Conservation (phyloP, 805 yeast genomes). For the Barnettozyma sucrosica region DNA sequence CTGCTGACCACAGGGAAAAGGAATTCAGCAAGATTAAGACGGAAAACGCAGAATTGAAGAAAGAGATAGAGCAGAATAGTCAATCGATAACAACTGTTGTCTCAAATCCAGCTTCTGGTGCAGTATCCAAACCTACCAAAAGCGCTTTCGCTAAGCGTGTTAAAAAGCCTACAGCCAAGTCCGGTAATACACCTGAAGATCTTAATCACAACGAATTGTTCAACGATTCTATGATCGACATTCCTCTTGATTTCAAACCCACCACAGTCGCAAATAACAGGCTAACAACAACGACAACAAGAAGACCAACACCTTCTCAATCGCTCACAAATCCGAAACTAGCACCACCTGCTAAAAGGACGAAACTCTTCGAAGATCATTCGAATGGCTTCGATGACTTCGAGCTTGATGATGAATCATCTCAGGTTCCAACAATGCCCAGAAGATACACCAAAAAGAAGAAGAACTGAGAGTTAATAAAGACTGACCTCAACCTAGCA, state of each 20-base stretch:
- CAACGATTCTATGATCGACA: constrained; percentile 2
- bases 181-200: background rate
- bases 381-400: constrained; percentile 17
- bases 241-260: constrained; percentile 3
- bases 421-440: constrained; percentile 12
- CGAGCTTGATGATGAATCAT: constrained; percentile 16
- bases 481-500: background rate
- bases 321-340: background rate
- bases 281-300: background rate
- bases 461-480: constrained; percentile 9
- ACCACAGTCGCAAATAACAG: background rate
- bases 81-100: background rate
- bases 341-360: constrained; percentile 16
- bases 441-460: constrained; percentile 21
- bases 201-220: background rate
- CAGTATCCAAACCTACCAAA: background rate
- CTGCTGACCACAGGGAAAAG: background rate
- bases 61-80: constrained; percentile 1
- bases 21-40: background rate
- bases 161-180: background rate
- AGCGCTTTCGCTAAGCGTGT: background rate
- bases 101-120: background rate
- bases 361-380: constrained; percentile 26
- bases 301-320: background rate
- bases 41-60: background rate